Conservation (phyloP, 345 rosid genomes). For the Salix exigua region DNA sequence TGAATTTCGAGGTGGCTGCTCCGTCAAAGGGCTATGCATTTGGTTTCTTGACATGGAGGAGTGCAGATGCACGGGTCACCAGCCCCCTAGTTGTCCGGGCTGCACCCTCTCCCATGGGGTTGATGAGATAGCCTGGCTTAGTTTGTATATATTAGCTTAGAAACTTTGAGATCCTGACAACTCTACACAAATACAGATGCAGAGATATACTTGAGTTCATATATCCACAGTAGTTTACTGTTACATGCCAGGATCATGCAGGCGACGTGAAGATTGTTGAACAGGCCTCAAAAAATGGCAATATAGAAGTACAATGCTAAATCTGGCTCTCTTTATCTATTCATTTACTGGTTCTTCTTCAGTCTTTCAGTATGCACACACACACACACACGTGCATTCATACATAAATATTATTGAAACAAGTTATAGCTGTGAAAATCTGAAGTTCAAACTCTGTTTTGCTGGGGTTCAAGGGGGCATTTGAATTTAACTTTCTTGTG, state of each 20-base stretch:
- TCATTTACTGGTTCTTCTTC: background rate
- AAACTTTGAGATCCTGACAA: background rate
- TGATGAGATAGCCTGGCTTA: slow-evolving; percentile 22
- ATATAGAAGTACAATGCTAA: background rate
- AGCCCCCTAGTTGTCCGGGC: slow-evolving; percentile 44
- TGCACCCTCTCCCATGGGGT: slow-evolving; percentile 28
- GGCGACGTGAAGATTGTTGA: background rate
- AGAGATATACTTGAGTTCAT: background rate
- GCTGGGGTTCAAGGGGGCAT: background rate
- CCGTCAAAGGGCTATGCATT: slow-evolving; percentile 43
- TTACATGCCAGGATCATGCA: background rate
- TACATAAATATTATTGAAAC: background rate
- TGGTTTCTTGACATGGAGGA: slow-evolving; percentile 50
- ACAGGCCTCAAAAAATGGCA: background rate
- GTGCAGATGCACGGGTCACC: slow-evolving; percentile 25
- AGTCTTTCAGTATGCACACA: background rate
- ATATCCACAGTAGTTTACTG: background rate
- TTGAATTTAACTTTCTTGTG: background rate
- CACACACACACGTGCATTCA: background rate
- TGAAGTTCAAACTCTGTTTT: background rate
- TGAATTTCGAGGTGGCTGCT: slow-evolving; percentile 39
- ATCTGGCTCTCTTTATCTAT: background rate
- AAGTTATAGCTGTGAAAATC: background rate
- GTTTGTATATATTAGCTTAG: slow-evolving; percentile 8
- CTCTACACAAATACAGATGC: background rate